A percentile compares a stretch with the other conserved stretches of the same genome.
Conservation (phyloP, 2,329 filamentous ascomycete genomes). For the Cladosporium sp. region DNA sequence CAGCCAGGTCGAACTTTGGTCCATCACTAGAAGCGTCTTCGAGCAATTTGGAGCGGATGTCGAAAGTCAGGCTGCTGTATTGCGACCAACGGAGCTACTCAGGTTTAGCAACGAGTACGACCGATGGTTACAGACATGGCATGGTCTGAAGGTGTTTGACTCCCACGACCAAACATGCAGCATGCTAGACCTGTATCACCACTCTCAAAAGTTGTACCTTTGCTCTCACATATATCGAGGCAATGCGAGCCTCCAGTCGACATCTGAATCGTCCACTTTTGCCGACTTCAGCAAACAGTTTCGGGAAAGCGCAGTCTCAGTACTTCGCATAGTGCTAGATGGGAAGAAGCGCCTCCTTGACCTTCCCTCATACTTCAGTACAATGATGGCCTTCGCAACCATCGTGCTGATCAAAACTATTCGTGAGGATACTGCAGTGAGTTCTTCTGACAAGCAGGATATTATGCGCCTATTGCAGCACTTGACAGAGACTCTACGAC, state of each 20-base stretch:
- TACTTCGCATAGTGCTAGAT: constrained; percentile 25
- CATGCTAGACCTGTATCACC: constrained; percentile 26
- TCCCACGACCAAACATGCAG: constrained; percentile 20
- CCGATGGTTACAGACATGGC: constrained; percentile 24
- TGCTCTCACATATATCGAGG: constrained; percentile 27
- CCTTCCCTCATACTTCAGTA: constrained; percentile 29
- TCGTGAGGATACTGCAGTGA: neutral
- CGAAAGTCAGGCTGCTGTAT: constrained; percentile 23
- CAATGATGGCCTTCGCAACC: constrained; percentile 30
- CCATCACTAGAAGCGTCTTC: constrained; percentile 24
- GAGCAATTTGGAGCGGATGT: constrained; percentile 29
- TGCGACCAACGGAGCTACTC: constrained; percentile 31
- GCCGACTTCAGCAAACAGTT: constrained; percentile 26
- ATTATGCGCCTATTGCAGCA: neutral
- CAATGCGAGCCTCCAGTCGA: constrained; percentile 18
- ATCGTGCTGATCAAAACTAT: constrained; percentile 29
- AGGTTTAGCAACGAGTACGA: constrained; percentile 25
- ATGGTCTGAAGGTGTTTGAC: constrained; percentile 25
- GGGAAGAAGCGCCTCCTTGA: constrained; percentile 28
- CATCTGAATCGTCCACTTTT: constrained; percentile 21
- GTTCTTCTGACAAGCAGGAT: neutral
- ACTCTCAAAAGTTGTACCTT: constrained; percentile 28
- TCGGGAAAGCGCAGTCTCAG: constrained; percentile 24
- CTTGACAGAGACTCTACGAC: neutral
- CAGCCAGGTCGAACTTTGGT: constrained; percentile 28